phyloP scores from a whole-genome alignment of 1,284 basidiomycete species.

The Rhodotorula mucilaginosa region DNA sequence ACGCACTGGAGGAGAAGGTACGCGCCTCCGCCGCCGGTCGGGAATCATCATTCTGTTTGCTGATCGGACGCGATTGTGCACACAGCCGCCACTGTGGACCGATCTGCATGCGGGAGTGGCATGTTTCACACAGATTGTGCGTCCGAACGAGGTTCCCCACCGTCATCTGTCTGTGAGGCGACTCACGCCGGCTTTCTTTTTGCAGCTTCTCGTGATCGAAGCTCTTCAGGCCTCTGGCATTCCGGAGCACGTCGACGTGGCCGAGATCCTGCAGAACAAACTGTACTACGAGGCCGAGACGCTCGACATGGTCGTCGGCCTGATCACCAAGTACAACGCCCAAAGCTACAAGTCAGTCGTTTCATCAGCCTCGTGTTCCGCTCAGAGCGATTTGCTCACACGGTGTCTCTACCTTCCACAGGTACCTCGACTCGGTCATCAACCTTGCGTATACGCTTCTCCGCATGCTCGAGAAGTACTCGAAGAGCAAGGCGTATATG shows the following conservation, averaged over 20 bases:
- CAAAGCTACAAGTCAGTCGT: conserved; percentile 56
- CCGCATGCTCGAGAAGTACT: conserved; percentile 81
- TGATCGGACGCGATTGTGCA: neutral
- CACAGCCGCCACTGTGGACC: conserved; percentile 81
- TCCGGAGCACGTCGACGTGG: conserved; percentile 67
- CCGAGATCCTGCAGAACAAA: conserved; percentile 76
- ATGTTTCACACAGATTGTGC: conserved; percentile 77
- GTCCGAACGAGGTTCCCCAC: conserved; percentile 20
- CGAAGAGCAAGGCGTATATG: conserved; percentile 67
- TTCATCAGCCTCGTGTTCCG: neutral
- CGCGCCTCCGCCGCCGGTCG: conserved; percentile 28
- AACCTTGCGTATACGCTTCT: conserved; percentile 76
- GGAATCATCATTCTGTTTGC: neutral
- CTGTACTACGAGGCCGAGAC: conserved; percentile 90
- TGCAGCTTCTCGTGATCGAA: conserved; percentile 73
- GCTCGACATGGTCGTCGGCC: conserved; percentile 76
- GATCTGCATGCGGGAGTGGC: conserved; percentile 91
- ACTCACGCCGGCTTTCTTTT: neutral
- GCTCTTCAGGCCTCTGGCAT: conserved; percentile 56
- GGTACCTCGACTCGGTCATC: conserved; percentile 80
- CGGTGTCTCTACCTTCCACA: conserved; percentile 21
- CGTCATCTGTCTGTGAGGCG: neutral
- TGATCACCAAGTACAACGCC: conserved; percentile 70
- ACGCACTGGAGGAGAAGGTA: conserved; percentile 83
- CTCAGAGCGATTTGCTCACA: neutral